phyloP scores from a whole-genome alignment of 805 yeast species.

The Schizosaccharomyces osmophilus region DNA sequence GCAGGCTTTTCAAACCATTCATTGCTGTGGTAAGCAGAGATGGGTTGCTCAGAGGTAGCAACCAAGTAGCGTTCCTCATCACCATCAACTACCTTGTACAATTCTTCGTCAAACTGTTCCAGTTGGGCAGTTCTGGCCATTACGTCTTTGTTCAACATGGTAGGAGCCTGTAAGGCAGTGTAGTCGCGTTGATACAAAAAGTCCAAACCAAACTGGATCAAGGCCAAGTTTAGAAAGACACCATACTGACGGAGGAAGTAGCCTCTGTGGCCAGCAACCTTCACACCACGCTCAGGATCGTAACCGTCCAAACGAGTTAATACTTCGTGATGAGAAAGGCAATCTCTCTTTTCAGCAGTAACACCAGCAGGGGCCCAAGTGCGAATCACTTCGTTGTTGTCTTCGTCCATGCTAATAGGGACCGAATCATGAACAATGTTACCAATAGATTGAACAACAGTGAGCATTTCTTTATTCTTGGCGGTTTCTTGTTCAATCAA shows the following conservation, averaged over 20 bases:
- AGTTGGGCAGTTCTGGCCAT: slow-evolving; percentile 99
- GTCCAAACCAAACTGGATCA: slow-evolving; percentile 81
- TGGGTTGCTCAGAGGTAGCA: slow-evolving; percentile 98
- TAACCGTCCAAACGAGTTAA: slow-evolving; percentile 86
- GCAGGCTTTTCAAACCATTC: slow-evolving; percentile 97
- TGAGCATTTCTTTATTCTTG: slow-evolving; percentile 44
- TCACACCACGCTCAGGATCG: slow-evolving; percentile 96
- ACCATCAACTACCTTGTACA: slow-evolving; percentile 90
- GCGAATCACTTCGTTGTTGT: slow-evolving; percentile 63
- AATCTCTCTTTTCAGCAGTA: slow-evolving; percentile 52
- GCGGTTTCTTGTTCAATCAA: slow-evolving; percentile 19
- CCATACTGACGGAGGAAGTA: slow-evolving; percentile 86
- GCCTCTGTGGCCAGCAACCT: slow-evolving; percentile 95
- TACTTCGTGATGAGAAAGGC: slow-evolving; percentile 84
- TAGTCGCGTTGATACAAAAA: slow-evolving; percentile 61
- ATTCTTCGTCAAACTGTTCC: slow-evolving; percentile 92
- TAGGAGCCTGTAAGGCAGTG: slow-evolving; percentile 89
- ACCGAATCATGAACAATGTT: slow-evolving; percentile 86
- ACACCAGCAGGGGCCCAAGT: slow-evolving; percentile 66
- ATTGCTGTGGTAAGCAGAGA: slow-evolving; percentile 85
- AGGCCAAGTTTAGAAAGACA: slow-evolving; percentile 91
- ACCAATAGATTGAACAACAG: slow-evolving; percentile 74
- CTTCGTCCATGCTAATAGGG: slow-evolving; percentile 71
- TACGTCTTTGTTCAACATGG: slow-evolving; percentile 97
- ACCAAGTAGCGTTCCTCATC: slow-evolving; percentile 91